Conservation (phyloP, 1,139 yeast genomes). For the Maudiozyma humilis region DNA sequence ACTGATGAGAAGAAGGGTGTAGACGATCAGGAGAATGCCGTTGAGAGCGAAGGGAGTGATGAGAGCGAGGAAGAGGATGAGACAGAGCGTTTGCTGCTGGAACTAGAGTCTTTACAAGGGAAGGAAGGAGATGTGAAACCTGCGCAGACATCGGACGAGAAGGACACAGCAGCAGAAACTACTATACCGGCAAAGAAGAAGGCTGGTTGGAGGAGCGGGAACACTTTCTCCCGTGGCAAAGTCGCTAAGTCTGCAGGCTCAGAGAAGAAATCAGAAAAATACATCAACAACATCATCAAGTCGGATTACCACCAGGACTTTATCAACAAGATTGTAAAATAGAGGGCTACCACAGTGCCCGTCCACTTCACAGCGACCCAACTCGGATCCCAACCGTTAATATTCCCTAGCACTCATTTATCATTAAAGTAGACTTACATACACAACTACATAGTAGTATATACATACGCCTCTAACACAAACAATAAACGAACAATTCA, state of each 20-base stretch:
- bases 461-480: too few species aligned
- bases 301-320: constrained; percentile 68
- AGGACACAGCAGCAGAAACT: constrained; percentile 9
- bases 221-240: constrained; percentile 34
- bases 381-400: too few species aligned
- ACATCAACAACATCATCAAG: constrained; percentile 56
- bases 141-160: constrained; percentile 14
- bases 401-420: too few species aligned
- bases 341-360: too few species aligned
- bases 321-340: constrained; percentile 49
- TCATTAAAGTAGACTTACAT: too few species aligned
- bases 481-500: too few species aligned
- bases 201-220: constrained; percentile 45
- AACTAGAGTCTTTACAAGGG: constrained; percentile 42
- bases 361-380: too few species aligned
- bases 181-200: constrained; percentile 23
- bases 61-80: constrained; percentile 28
- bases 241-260: constrained; percentile 37
- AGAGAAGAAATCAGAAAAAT: constrained; percentile 26
- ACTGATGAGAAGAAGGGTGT: background rate
- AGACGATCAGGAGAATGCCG: constrained; percentile 14
- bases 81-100: constrained; percentile 39
- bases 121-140: constrained; percentile 36
- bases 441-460: too few species aligned
- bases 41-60: constrained; percentile 14